These are phyloP conservation scores for Blastomyces percursus DNA, from an alignment of 2,329 filamentous ascomycete species.

Conservation along the genomic window DNA sequence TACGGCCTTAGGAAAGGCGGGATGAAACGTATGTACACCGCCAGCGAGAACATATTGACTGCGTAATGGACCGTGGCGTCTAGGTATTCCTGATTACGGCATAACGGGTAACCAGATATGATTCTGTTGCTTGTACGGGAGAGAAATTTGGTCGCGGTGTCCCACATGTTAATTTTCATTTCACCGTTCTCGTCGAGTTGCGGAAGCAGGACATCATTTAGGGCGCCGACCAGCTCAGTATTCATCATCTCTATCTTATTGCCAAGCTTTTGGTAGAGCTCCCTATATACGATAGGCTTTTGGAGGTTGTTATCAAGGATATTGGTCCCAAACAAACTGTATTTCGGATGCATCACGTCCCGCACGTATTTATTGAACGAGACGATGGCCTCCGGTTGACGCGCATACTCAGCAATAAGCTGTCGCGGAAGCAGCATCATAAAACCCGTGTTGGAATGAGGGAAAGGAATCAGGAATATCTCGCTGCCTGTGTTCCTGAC, in stretches of 20 bases:
- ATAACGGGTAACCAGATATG: slow-evolving; percentile 12
- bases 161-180: slow-evolving; percentile 13
- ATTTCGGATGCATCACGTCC: slow-evolving; percentile 5
- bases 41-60: slow-evolving; percentile 13
- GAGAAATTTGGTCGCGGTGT: slow-evolving; percentile 11
- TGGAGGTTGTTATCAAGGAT: slow-evolving; percentile 6
- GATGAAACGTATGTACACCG: slow-evolving; percentile 14
- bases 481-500: neutral
- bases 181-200: slow-evolving; percentile 7
- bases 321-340: neutral
- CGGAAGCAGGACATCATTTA: slow-evolving; percentile 6
- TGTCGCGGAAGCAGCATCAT: slow-evolving; percentile 1
- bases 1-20: slow-evolving; percentile 7
- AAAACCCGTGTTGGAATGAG: slow-evolving; percentile 4
- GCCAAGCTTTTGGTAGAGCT: slow-evolving; percentile 10
- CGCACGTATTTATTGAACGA: slow-evolving; percentile 3
- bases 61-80: slow-evolving; percentile 15
- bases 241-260: slow-evolving; percentile 12
- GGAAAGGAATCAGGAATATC: slow-evolving; percentile 3
- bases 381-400: slow-evolving; percentile 3
- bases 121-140: slow-evolving; percentile 9
- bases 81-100: slow-evolving; percentile 14
- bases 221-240: slow-evolving; percentile 7
- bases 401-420: slow-evolving; percentile 1
- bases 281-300: slow-evolving; percentile 8